Evolutionary conservation across 768 basidiomycete species (phyloP).

Genomic region (Mycena maculata): DNA sequence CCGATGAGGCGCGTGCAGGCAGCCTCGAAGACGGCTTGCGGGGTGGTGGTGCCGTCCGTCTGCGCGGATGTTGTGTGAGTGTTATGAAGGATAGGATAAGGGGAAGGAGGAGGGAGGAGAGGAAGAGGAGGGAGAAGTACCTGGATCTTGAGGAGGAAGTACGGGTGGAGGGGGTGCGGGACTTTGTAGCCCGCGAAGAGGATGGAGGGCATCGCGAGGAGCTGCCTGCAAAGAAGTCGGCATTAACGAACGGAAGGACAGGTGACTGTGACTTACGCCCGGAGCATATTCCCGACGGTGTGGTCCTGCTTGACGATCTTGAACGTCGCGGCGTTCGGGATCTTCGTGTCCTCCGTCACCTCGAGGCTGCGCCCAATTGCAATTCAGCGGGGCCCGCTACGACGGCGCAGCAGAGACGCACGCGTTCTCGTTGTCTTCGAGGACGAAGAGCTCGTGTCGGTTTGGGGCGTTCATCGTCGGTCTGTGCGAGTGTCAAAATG

Average conservation of each 20-base stretch:
- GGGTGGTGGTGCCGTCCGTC: slow-evolving; percentile 73
- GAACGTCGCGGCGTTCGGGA: slow-evolving; percentile 96
- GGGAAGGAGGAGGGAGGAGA: too few relatives aligned
- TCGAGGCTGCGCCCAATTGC: slow-evolving; percentile 71
- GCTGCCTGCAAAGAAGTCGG: slow-evolving; percentile 68
- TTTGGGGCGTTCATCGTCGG: slow-evolving; percentile 90
- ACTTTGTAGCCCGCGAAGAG: slow-evolving; percentile 99
- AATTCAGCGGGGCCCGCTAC: slow-evolving; percentile 24
- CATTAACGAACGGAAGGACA: background rate
- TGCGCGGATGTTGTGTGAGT: too few relatives aligned
- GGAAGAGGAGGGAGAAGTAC: too few relatives aligned
- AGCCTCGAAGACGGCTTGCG: slow-evolving; percentile 74
- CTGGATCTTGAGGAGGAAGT: slow-evolving; percentile 95
- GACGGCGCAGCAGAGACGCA: slow-evolving; percentile 63
- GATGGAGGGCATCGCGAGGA: slow-evolving; percentile 86
- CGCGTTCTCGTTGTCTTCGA: slow-evolving; percentile 95
- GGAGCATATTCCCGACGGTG: slow-evolving; percentile 96
- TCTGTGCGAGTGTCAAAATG: slow-evolving; percentile 26
- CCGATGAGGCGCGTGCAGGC: slow-evolving; percentile 87
- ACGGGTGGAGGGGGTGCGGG: slow-evolving; percentile 94
- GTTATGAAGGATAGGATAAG: too few relatives aligned
- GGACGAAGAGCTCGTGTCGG: slow-evolving; percentile 89
- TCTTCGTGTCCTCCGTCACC: slow-evolving; percentile 94
- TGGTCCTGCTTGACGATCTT: slow-evolving; percentile 97
- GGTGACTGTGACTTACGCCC: slow-evolving; percentile 69